Conservation (phyloP, 2,329 filamentous ascomycete genomes). For the Fusarium tuaranense region DNA sequence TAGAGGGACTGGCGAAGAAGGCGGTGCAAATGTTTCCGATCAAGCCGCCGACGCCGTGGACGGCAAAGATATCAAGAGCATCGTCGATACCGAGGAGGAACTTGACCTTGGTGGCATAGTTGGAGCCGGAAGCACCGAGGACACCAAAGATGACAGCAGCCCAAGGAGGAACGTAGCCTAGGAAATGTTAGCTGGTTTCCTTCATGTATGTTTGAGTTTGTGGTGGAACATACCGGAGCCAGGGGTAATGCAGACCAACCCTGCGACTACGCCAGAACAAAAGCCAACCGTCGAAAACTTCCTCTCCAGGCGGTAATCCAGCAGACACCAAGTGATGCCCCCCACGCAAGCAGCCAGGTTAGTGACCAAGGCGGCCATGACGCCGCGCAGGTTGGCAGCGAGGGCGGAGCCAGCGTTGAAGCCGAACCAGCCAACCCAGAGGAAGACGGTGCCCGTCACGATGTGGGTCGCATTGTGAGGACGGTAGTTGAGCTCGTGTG, state of each 20-base stretch:
- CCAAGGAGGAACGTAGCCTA: conserved; percentile 84
- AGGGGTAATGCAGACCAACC: conserved; percentile 88
- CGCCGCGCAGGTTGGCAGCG: conserved; percentile 82
- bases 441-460: conserved; percentile 90
- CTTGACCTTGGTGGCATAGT: conserved; percentile 93
- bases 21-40: conserved; percentile 84
- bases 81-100: conserved; percentile 86
- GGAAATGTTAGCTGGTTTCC: conserved; percentile 21
- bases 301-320: conserved; percentile 88
- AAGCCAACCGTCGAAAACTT: conserved; percentile 96
- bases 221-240: conserved; percentile 71
- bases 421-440: conserved; percentile 96
- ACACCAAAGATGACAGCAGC: conserved; percentile 83
- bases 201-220: background rate
- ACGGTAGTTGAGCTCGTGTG: conserved; percentile 89
- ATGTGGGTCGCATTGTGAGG: conserved; percentile 95
- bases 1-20: conserved; percentile 87
- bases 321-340: conserved; percentile 88
- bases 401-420: conserved; percentile 92
- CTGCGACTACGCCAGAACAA: conserved; percentile 90
- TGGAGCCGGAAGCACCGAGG: conserved; percentile 81
- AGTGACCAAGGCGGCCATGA: conserved; percentile 89
- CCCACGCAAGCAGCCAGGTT: conserved; percentile 87
- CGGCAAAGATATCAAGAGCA: conserved; percentile 88
- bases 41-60: conserved; percentile 82